A percentile compares a stretch with the other conserved stretches of the same genome.
Evolutionary conservation across 345 rosid genomes (phyloP).

Genomic region (Cardamine occulta): DNA sequence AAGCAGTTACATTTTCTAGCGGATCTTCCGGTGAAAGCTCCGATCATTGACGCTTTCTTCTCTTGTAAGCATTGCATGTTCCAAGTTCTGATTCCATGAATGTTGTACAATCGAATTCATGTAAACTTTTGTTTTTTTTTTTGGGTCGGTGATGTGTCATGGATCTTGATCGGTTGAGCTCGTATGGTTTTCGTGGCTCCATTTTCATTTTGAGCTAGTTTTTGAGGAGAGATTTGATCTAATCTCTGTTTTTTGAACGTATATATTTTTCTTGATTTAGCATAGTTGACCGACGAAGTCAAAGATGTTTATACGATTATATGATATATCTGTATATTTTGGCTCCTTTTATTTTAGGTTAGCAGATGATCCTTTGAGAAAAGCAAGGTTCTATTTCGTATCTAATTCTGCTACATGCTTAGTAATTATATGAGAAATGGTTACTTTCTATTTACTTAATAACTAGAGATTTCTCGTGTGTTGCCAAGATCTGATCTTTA

Average conservation of each 20-base stretch:
- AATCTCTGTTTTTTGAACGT: conserved; percentile 21
- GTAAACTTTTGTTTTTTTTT: neutral
- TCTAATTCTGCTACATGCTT: conserved; percentile 5
- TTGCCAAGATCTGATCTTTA: conserved; percentile 26
- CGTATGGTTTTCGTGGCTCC: conserved; percentile 11
- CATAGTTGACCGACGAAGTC: conserved; percentile 42
- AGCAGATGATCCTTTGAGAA: neutral
- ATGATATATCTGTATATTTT: neutral
- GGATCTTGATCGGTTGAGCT: conserved; percentile 26
- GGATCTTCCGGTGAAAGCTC: conserved; percentile 19
- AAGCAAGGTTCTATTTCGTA: neutral
- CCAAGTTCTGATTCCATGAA: neutral
- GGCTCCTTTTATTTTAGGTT: neutral
- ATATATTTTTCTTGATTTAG: conserved; percentile 22
- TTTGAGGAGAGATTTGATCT: conserved; percentile 4
- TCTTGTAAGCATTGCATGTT: conserved; percentile 37
- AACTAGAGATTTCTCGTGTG: neutral
- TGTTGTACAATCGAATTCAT: conserved; percentile 9
- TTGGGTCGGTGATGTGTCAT: conserved; percentile 24
- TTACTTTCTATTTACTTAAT: neutral
- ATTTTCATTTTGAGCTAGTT: conserved; percentile 1
- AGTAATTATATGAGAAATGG: neutral
- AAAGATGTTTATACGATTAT: conserved; percentile 7
- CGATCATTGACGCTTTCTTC: conserved; percentile 21
- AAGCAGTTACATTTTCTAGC: conserved; percentile 25